Conservation (phyloP, 2,329 filamentous ascomycete genomes). For the Fusarium sp. region DNA sequence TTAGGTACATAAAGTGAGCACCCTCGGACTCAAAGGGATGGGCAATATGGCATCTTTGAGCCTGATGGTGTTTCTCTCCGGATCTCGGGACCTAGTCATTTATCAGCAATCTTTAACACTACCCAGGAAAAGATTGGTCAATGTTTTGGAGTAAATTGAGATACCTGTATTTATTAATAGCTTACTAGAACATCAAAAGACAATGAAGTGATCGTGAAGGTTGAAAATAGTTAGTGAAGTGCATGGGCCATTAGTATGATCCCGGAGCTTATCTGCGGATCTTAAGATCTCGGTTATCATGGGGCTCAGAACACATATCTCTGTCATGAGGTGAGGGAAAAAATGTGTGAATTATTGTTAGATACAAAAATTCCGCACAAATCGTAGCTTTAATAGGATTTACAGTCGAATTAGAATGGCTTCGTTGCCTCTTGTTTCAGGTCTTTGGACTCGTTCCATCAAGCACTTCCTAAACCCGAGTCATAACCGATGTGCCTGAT, state of each 20-base stretch:
- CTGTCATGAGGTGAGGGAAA: accelerated
- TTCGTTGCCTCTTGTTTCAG: neutral
- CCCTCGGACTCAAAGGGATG: too few species aligned
- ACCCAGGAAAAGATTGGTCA: accelerated
- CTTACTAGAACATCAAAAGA: neutral
- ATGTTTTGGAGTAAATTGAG: too few species aligned
- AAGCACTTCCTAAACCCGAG: neutral
- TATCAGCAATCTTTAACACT: neutral
- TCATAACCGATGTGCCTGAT: neutral
- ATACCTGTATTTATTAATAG: accelerated
- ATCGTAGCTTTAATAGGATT: accelerated
- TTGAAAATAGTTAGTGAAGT: neutral
- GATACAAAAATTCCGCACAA: accelerated
- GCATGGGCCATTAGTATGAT: neutral
- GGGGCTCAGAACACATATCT: neutral
- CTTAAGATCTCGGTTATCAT: neutral
- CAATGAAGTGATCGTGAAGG: neutral
- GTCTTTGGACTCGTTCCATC: neutral
- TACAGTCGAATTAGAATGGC: neutral
- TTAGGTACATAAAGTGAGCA: too few species aligned
- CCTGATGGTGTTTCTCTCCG: accelerated
- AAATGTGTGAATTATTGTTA: accelerated
- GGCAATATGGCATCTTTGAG: neutral
- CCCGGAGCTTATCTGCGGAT: neutral
- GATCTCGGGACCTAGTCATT: accelerated